Evolutionary conservation across 1,139 yeast genomes (phyloP).

Genomic region (Geotrichum armillariae): DNA sequence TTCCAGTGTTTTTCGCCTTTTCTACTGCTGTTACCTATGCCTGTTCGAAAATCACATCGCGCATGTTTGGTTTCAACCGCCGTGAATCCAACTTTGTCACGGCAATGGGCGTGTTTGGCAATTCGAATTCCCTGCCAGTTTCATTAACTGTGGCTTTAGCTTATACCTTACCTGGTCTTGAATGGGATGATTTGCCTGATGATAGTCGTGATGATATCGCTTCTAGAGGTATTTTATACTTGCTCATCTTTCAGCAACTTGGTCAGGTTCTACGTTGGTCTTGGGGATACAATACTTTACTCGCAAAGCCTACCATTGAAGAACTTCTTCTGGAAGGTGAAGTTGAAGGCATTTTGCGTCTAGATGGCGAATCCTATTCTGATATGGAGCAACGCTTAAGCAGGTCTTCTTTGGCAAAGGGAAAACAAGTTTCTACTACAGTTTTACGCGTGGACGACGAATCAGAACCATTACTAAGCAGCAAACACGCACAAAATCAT

Average conservation of each 20-base stretch:
- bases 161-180: slow-evolving; percentile 67
- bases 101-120: slow-evolving; percentile 88
- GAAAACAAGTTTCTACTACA: slow-evolving; percentile 4
- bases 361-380: slow-evolving; percentile 4
- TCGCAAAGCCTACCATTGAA: slow-evolving; percentile 48
- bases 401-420: not conserved
- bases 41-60: slow-evolving; percentile 54
- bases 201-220: slow-evolving; percentile 74
- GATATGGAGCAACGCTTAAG: not conserved
- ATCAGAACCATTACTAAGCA: slow-evolving; percentile 10
- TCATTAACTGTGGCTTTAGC: slow-evolving; percentile 71
- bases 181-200: slow-evolving; percentile 69
- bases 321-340: slow-evolving; percentile 23
- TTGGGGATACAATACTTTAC: slow-evolving; percentile 82
- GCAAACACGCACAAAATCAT: not conserved
- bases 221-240: slow-evolving; percentile 73
- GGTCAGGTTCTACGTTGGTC: slow-evolving; percentile 88
- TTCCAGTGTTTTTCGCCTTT: slow-evolving; percentile 69
- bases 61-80: slow-evolving; percentile 51
- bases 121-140: slow-evolving; percentile 63
- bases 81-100: slow-evolving; percentile 79
- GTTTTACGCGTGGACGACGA: not conserved
- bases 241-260: slow-evolving; percentile 78
- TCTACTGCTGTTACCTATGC: slow-evolving; percentile 61
- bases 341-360: slow-evolving; percentile 15